Conservation (phyloP, 163 green algal species). For the Picocystis sp. region DNA sequence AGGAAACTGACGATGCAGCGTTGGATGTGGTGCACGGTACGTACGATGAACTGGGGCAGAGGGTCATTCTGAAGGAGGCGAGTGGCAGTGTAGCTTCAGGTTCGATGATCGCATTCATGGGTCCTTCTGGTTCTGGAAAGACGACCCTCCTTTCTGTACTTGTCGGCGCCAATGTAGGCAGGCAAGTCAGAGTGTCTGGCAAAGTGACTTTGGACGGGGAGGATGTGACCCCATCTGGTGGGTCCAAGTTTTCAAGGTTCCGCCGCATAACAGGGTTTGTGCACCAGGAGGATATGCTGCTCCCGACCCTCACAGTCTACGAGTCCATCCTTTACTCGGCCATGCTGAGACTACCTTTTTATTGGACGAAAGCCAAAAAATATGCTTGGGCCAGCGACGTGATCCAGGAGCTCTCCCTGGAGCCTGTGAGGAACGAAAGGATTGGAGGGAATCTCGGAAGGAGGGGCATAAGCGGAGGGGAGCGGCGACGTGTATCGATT, state of each 20-base stretch:
- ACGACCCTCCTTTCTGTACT: constrained; percentile 35
- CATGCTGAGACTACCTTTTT: constrained; percentile 14
- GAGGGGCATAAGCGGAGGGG: constrained; percentile 33
- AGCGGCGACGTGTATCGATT: constrained; percentile 43
- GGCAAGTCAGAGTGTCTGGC: constrained; percentile 12
- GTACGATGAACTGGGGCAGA: too few species aligned
- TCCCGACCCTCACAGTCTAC: constrained; percentile 39
- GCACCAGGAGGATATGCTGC: constrained; percentile 36
- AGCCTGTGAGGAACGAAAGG: constrained; percentile 21
- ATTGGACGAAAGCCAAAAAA: constrained; percentile 4
- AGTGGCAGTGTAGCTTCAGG: too few species aligned
- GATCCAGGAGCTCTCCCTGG: constrained; percentile 35
- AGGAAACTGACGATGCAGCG: too few species aligned
- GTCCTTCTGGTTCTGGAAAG: constrained; percentile 32
- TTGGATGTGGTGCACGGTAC: too few species aligned
- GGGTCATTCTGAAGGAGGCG: too few species aligned
- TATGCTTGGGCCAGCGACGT: constrained; percentile 9
- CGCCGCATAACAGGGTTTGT: constrained; percentile 25
- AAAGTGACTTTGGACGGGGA: constrained; percentile 27
- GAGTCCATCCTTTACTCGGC: constrained; percentile 33
- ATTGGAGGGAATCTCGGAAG: constrained; percentile 22
- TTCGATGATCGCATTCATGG: constrained; percentile 29
- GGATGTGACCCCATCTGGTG: constrained; percentile 1
- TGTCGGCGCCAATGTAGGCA: too few species aligned
- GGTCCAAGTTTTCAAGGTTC: background rate